phyloP scores from a whole-genome alignment of 345 rosid species.

The Camelina hispida region DNA sequence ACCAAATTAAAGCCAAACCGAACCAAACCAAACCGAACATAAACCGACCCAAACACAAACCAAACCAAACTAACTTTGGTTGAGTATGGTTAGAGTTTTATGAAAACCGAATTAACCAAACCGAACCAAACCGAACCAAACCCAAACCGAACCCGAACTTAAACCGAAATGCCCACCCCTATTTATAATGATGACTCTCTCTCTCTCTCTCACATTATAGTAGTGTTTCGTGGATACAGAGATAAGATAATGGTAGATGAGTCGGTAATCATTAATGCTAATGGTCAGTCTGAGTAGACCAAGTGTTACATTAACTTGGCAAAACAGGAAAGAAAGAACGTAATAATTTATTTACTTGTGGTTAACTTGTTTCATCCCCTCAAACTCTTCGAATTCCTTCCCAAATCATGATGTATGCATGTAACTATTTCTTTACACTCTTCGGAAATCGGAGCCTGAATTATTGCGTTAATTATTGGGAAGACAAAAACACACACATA shows the following conservation, averaged over 20 bases:
- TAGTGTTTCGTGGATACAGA: not conserved
- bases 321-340: not conserved
- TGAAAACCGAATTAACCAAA: too few relatives aligned
- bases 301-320: not conserved
- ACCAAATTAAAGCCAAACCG: too few relatives aligned
- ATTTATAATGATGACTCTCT: not conserved
- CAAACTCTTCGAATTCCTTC: not conserved
- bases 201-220: not conserved
- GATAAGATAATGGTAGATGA: not conserved
- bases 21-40: too few relatives aligned
- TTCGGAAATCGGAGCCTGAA: not conserved
- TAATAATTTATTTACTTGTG: not conserved
- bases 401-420: not conserved
- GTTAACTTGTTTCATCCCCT: not conserved
- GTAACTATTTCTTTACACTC: not conserved
- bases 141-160: too few relatives aligned
- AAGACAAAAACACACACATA: constrained; percentile 4
- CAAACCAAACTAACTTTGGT: too few relatives aligned
- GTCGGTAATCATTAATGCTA: not conserved
- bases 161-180: too few relatives aligned
- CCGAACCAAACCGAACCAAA: too few relatives aligned
- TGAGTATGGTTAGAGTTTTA: too few relatives aligned
- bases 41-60: too few relatives aligned
- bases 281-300: not conserved
- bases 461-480: not conserved